Base-by-base conservation (phyloP, 2,329 filamentous ascomycete species). In the Daldinia sp. region DNA sequence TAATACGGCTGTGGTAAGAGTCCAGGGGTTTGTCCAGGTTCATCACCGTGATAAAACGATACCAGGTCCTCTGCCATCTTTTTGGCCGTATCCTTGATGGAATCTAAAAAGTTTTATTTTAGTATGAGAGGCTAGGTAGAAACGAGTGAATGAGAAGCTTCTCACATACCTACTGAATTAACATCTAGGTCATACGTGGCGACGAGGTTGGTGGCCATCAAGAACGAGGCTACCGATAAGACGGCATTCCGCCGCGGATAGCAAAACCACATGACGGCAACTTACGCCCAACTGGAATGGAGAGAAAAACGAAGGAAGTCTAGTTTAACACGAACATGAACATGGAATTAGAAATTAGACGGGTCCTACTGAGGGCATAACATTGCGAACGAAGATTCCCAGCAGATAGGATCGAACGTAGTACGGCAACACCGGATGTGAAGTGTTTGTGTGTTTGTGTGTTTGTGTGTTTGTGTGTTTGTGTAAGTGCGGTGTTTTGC, bases 1-100 rank as follows among this genome's bases (percentile, higher is more conserved):
- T 85, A 86, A 63, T 86, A 85, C 54, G 83, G 83, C 8, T 78
- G 71, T 25, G 83, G 82, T 3, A 86, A 76, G 41, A 85, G 77
- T 19, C 84, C 84, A 6, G 84, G 84, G 3, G 75, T 81, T 15
- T 79, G 75, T 34, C 83, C 84, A 0, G 81, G 81, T 60, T 84
- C 71, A 67, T 86, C 69, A 43, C 85, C 84, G 21, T 70, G 73
- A 67, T 83, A 82, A 65, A 79, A 80, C 10, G 75, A 76, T 75
- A 82, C 77, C 74, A 87, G 77, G 68, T 86, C 84, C 39, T 79
- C 76, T 1, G 83, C 79, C 74, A 87, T 81, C 45, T 79, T 76
- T 63, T 81, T 82, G 11, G 85, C 79, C 9, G 83, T 77, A 34
- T 75, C 71, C 61, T 77, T 82, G 62, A 87, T 74, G 1, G 83